Conservation (phyloP, 768 basidiomycete species). For the Pleurotus platypus region DNA sequence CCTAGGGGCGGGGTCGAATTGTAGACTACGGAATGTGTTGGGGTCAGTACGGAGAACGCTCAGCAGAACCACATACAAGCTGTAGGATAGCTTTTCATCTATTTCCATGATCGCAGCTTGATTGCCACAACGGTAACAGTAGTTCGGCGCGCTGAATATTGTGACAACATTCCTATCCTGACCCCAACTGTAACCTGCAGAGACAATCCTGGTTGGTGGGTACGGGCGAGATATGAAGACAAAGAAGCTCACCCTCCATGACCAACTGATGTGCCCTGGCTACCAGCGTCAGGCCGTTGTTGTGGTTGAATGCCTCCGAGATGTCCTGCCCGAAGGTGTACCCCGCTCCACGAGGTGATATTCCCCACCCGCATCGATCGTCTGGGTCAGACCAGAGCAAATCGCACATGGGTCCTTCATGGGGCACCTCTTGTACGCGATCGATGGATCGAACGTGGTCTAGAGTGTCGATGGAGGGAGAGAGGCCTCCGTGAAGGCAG, state of each 20-base stretch:
- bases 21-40: conserved; percentile 61
- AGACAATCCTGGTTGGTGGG: background rate
- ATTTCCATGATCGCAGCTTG: conserved; percentile 99
- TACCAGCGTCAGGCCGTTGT: conserved; percentile 95
- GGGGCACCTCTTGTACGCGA: conserved; percentile 98
- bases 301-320: conserved; percentile 98
- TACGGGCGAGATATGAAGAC: background rate
- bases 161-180: conserved; percentile 99
- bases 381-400: conserved; percentile 99
- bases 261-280: conserved; percentile 93
- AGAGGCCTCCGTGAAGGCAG: conserved; percentile 96
- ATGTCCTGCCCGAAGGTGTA: conserved; percentile 99
- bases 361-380: conserved; percentile 99
- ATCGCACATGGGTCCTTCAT: conserved; percentile 99
- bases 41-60: conserved; percentile 4
- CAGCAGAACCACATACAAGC: conserved; percentile 59
- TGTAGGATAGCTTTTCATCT: conserved; percentile 95
- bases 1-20: conserved; percentile 99
- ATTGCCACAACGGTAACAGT: conserved; percentile 99
- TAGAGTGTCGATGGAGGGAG: conserved; percentile 98
- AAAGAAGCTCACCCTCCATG: conserved; percentile 85
- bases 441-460: conserved; percentile 99
- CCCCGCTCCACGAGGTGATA: conserved; percentile 96
- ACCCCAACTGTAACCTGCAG: conserved; percentile 88
- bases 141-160: conserved; percentile 99